Conservation (phyloP, 139 green algal species). For the Chlamydomonas incerta region DNA sequence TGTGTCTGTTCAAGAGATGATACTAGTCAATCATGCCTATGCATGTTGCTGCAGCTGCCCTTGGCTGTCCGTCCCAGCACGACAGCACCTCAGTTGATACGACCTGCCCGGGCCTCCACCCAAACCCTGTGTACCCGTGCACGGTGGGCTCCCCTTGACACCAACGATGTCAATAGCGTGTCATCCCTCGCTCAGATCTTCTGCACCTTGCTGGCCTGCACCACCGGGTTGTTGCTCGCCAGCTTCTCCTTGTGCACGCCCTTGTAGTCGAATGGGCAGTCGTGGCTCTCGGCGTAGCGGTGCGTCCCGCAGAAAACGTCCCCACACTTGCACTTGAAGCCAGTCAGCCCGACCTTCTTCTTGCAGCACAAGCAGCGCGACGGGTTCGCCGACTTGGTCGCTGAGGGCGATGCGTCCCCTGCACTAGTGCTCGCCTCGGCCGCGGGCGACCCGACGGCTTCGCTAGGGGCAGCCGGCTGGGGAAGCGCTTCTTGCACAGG, state of each 20-base stretch:
- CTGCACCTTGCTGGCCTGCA: constrained; percentile 69
- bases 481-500: constrained; percentile 19
- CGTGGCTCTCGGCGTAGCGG: constrained; percentile 87
- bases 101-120: no score
- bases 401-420: not conserved
- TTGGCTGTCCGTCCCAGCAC: no score
- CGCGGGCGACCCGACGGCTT: not conserved
- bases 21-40: no score
- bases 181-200: constrained; percentile 43
- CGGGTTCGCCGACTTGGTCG: not conserved
- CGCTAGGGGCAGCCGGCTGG: not conserved
- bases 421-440: constrained; percentile 4
- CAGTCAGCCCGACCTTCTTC: constrained; percentile 87
- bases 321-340: constrained; percentile 91
- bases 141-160: no score
- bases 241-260: constrained; percentile 66
- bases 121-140: no score
- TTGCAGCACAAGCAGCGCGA: constrained; percentile 67
- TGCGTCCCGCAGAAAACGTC: constrained; percentile 84
- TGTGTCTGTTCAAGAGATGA: no score
- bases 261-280: constrained; percentile 92
- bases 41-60: no score
- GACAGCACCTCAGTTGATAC: no score
- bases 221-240: constrained; percentile 72
- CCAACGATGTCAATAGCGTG: no score